phyloP scores from a whole-genome alignment of 1,284 basidiomycete species.

The Ceratobasidium sp. region DNA sequence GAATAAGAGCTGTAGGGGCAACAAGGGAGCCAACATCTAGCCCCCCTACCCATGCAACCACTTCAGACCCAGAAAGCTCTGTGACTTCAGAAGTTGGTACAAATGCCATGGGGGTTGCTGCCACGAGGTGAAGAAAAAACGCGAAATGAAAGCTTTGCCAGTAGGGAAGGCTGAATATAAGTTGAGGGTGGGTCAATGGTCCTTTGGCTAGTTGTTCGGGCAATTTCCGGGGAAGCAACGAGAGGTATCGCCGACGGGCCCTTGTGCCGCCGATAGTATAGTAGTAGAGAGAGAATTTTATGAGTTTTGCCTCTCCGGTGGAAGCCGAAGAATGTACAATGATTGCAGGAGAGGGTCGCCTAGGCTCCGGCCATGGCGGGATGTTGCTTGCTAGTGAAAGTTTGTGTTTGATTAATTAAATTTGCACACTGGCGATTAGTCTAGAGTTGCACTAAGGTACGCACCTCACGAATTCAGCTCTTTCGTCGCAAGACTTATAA shows the following conservation, averaged over 20 bases:
- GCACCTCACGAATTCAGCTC: neutral
- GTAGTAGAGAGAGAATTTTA: constrained; percentile 19
- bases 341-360: neutral
- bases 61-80: neutral
- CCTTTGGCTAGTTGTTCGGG: neutral
- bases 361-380: too few species aligned
- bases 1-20: neutral
- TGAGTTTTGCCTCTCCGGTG: neutral
- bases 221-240: neutral
- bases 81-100: neutral
- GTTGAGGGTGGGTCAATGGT: constrained; percentile 16
- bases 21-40: neutral
- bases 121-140: neutral
- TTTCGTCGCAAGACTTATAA: neutral
- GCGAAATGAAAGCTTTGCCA: neutral
- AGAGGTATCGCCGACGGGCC: neutral
- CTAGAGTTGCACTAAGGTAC: neutral
- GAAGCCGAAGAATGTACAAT: constrained; percentile 10
- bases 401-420: too few species aligned
- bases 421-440: too few species aligned
- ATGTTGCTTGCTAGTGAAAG: too few species aligned
- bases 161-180: neutral
- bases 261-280: neutral
- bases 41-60: neutral
- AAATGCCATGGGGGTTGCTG: neutral